Evolutionary conservation across 2,329 filamentous ascomycete species (phyloP), one percentile per base, ranked within the genome.

Genomic region (Penicillium italicum): DNA sequence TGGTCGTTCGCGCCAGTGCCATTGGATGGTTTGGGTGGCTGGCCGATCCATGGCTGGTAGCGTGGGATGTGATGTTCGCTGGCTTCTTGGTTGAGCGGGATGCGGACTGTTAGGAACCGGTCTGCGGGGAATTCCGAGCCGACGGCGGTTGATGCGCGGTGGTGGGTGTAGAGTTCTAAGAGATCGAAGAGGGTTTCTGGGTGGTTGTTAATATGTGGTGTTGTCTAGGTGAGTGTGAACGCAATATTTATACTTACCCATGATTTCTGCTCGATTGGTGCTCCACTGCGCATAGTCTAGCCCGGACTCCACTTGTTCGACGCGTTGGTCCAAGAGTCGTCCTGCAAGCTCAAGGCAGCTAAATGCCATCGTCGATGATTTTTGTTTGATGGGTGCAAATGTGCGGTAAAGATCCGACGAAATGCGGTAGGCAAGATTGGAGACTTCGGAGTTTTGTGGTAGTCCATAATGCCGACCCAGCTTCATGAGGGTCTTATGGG

Each of bases 401-500:
- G 94, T 99, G 69, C 92, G 90, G 76, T 97, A 96, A 44, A 96
- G 79, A 74, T 99, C 94, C 50, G 93, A 83, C 44, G 87, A 89
- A 70, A 97, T 89, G 59, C 87, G 85, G 75, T 91, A 96, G 0
- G 90, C 90, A 0, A 85, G 81, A 16, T 80, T 79, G 30, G 86
- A 84, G 57, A 91, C 83, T 24, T 76, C 70, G 0, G 71, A 72
- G 10, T 80, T 75, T 50, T 78, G 80, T 5, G 81, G 79, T 8
- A 83, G 77, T 5, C 77, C 74, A 53, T 87, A 80, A 43, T 77
- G 76, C 67, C 87, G 84, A 48, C 86, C 80, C 26, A 96, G 80
- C 76, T 97, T 97, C 63, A 91, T 82, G 40, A 97, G 79, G 22
- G 90, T 80, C 61, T 91, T 90, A 65, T 97, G 91, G 0, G 93